Conservation (phyloP, 495 filamentous ascomycete species). For the Jackrogersella minutella region DNA sequence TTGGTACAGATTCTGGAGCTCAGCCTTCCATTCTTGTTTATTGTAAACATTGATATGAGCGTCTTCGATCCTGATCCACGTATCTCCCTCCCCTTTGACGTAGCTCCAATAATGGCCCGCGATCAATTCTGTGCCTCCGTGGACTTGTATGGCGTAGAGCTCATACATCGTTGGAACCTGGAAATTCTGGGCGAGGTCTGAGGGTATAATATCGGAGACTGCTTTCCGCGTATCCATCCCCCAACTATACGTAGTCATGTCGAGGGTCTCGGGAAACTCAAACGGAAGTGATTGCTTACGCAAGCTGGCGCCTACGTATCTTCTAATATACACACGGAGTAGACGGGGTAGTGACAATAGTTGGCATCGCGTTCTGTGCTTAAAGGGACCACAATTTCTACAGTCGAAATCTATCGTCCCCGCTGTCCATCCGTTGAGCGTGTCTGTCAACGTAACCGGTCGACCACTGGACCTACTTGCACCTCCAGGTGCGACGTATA, state of each 20-base stretch:
- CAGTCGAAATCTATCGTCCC: not conserved
- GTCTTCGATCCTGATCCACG: conserved; percentile 52
- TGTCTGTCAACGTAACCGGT: not conserved
- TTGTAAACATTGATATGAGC: not conserved
- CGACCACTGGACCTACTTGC: not conserved
- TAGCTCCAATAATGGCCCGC: conserved; percentile 57
- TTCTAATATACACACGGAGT: conserved; percentile 3
- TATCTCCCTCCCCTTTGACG: not conserved
- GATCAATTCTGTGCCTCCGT: conserved; percentile 39
- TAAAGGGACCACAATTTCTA: no score
- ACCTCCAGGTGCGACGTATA: not conserved
- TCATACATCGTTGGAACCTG: conserved; percentile 49
- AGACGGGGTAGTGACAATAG: conserved; percentile 10
- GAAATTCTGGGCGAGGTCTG: conserved; percentile 18
- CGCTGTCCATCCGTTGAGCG: not conserved
- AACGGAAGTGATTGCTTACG: conserved; percentile 43
- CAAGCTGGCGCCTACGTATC: not conserved
- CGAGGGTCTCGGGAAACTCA: conserved; percentile 44
- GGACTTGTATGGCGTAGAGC: conserved; percentile 55
- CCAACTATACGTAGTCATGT: conserved; percentile 17
- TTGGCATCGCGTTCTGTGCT: not conserved
- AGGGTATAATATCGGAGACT: conserved; percentile 9
- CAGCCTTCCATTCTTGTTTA: fast-evolving
- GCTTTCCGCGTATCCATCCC: conserved; percentile 14
- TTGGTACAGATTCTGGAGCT: not conserved